A percentile compares a stretch with the other conserved stretches of the same genome.
Conservation (phyloP, 140 eudicot genomes). For the Bidens hawaiensis region DNA sequence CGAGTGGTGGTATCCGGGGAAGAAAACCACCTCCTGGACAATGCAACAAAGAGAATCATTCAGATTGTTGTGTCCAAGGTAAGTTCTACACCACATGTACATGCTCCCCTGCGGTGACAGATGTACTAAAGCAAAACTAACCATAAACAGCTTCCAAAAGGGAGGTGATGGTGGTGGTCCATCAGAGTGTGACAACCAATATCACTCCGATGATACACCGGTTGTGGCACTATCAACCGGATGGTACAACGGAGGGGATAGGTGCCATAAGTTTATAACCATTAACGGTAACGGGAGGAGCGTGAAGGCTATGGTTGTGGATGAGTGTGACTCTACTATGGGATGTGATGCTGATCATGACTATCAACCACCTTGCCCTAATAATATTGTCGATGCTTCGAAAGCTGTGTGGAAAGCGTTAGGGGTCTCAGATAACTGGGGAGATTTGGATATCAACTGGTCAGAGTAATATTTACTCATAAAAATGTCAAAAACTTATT, state of each 20-base stretch:
- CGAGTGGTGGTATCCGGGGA: slow-evolving; percentile 9
- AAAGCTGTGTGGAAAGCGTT: slow-evolving; percentile 34
- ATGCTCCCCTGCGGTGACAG: slow-evolving; percentile 22
- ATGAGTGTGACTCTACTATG: slow-evolving; percentile 34
- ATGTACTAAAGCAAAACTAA: slow-evolving; percentile 22
- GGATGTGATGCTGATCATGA: slow-evolving; percentile 30
- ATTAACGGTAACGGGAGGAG: slow-evolving; percentile 30
- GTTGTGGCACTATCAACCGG: slow-evolving; percentile 29
- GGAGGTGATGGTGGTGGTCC: slow-evolving; percentile 35
- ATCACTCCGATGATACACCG: slow-evolving; percentile 24
- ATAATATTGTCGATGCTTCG: slow-evolving; percentile 32
- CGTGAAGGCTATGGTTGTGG: slow-evolving; percentile 34
- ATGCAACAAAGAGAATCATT: slow-evolving; percentile 16
- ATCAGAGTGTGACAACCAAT: slow-evolving; percentile 25
- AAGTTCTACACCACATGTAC: slow-evolving; percentile 26
- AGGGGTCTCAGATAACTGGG: slow-evolving; percentile 24
- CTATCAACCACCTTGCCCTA: slow-evolving; percentile 35
- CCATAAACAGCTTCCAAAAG: slow-evolving; percentile 21
- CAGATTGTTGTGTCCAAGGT: slow-evolving; percentile 17
- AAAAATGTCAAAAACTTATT: background rate
- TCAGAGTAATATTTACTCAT: background rate
- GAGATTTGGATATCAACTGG: slow-evolving; percentile 29
- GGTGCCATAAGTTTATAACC: slow-evolving; percentile 23
- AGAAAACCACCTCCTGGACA: slow-evolving; percentile 12
- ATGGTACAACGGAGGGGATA: slow-evolving; percentile 32